Evolutionary conservation across 2,329 filamentous ascomycete species (phyloP).

Genomic region (Lasiodiplodia sp.): DNA sequence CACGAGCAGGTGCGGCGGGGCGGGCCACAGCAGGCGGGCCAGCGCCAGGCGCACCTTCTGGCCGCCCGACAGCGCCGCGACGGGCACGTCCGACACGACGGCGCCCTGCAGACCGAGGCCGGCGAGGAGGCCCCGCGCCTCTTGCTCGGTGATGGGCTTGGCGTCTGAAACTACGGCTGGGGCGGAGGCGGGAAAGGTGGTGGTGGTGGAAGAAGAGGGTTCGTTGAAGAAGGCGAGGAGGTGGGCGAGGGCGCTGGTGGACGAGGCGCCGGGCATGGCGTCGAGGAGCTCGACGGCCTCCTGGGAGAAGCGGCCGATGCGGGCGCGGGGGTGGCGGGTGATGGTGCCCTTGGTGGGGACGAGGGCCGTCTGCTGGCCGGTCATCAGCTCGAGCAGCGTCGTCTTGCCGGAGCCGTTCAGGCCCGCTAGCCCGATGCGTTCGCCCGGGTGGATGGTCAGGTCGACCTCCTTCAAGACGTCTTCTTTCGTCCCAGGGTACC

Average conservation of each 20-base stretch:
- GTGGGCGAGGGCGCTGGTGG: constrained; percentile 68
- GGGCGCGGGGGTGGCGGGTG: constrained; percentile 71
- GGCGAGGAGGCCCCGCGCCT: constrained; percentile 70
- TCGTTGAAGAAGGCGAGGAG: constrained; percentile 46
- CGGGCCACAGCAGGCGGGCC: constrained; percentile 70
- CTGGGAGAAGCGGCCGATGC: constrained; percentile 80
- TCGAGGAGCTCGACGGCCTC: constrained; percentile 77
- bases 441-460: constrained; percentile 74
- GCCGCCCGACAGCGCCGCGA: constrained; percentile 78
- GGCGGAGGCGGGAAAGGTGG: constrained; percentile 56
- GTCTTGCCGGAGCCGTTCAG: constrained; percentile 85
- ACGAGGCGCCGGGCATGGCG: constrained; percentile 58
- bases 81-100: constrained; percentile 74
- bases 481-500: constrained; percentile 59
- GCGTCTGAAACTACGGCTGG: constrained; percentile 27
- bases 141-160: constrained; percentile 65
- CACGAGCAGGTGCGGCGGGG: constrained; percentile 73
- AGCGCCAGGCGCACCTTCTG: constrained; percentile 73
- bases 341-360: constrained; percentile 68
- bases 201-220: constrained; percentile 48
- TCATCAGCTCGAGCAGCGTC: constrained; percentile 74
- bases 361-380: constrained; percentile 42
- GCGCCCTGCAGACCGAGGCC: constrained; percentile 75
- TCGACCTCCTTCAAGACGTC: constrained; percentile 66
- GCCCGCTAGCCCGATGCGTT: constrained; percentile 77